Conservation (phyloP, 2,329 filamentous ascomycete genomes). For the Coniochaeta sp. region DNA sequence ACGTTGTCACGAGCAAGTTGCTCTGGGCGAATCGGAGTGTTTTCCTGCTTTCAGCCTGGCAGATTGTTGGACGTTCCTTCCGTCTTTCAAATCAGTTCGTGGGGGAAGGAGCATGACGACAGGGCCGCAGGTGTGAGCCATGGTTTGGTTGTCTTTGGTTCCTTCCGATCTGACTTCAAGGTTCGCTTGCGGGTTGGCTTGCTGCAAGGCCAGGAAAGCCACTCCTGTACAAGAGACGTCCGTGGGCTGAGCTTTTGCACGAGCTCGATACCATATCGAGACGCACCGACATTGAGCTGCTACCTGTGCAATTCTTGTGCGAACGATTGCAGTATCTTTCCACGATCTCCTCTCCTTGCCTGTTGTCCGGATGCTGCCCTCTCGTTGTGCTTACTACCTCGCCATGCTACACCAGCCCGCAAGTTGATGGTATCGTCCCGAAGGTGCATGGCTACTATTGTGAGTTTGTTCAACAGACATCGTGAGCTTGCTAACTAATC, state of each 20-base stretch:
- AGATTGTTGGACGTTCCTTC: not conserved
- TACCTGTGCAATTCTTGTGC: not conserved
- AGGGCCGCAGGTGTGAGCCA: not conserved
- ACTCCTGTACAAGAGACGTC: not conserved
- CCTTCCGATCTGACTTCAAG: not conserved
- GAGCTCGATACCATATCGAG: not conserved
- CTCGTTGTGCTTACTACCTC: no score
- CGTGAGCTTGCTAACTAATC: no score
- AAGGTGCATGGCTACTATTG: no score
- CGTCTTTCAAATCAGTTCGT: not conserved
- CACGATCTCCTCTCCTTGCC: not conserved
- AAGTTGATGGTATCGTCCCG: no score
- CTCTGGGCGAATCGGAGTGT: not conserved
- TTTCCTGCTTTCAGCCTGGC: not conserved
- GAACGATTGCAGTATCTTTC: not conserved
- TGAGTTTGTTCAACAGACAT: no score
- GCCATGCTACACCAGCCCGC: no score
- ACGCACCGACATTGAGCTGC: not conserved
- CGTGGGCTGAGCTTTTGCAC: not conserved
- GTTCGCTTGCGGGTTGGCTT: not conserved
- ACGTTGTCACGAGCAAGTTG: not conserved
- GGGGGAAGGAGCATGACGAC: not conserved
- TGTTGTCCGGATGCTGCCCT: not conserved
- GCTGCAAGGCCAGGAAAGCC: not conserved
- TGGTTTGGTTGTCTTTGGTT: not conserved